Conservation (phyloP, 2,329 filamentous ascomycete genomes). For the Passalora sequoiae region DNA sequence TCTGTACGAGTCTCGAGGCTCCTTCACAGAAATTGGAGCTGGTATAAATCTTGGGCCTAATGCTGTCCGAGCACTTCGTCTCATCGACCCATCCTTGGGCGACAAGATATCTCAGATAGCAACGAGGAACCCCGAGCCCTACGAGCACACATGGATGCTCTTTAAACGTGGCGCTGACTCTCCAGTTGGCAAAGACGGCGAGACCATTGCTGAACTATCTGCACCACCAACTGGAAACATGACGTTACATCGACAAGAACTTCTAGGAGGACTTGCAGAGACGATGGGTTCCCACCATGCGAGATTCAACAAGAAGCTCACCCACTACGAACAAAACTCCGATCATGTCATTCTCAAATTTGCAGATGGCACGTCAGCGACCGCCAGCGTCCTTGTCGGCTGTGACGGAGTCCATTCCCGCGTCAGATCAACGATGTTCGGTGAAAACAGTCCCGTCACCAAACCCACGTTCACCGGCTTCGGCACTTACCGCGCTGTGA, state of each 20-base stretch:
- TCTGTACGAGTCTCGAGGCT: conserved; percentile 38
- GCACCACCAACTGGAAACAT: conserved; percentile 27
- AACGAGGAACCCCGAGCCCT: conserved; percentile 36
- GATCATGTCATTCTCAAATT: conserved; percentile 36
- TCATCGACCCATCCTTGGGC: conserved; percentile 52
- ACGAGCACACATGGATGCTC: conserved; percentile 38
- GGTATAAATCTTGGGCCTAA: conserved; percentile 56
- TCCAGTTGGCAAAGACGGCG: conserved; percentile 19
- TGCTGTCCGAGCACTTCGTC: conserved; percentile 87
- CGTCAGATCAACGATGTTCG: conserved; percentile 51
- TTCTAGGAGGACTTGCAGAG: conserved; percentile 42
- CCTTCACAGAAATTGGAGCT: conserved; percentile 55
- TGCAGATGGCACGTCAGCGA: conserved; percentile 42
- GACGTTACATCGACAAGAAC: conserved; percentile 36
- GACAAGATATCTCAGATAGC: conserved; percentile 34
- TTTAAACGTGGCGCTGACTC: conserved; percentile 35
- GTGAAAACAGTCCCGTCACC: conserved; percentile 41
- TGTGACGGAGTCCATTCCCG: conserved; percentile 61
- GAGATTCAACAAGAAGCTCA: conserved; percentile 19
- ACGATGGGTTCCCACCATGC: conserved; percentile 28
- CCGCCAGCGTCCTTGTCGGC: conserved; percentile 50
- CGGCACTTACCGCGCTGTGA: conserved; percentile 57
- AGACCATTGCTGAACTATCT: conserved; percentile 28
- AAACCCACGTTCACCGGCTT: conserved; percentile 51
- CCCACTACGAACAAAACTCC: conserved; percentile 7